Evolutionary conservation across 2,329 filamentous ascomycete genomes (phyloP), one percentile per base, ranked within the genome.

Genomic region (Pezicula rhizophila): DNA sequence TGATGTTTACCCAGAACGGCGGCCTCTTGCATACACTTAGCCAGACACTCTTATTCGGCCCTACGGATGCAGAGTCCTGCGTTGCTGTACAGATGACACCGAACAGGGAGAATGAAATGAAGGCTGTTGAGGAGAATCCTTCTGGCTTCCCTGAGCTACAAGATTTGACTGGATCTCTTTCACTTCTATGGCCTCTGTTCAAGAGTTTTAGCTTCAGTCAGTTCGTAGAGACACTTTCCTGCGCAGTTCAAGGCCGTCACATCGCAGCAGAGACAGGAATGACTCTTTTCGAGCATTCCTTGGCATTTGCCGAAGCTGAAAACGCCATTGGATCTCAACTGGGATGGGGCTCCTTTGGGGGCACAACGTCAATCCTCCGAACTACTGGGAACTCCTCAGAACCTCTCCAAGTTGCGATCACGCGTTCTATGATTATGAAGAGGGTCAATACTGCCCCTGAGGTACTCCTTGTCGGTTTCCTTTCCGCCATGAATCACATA

Each of bases 251-350:
- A 65, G 92, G 92, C 28, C 82, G 87, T 2, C 79, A 82, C 2
- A 79, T 89, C 0, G 80, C 87, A 54, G 85, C 88, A 0, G 93
- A 97, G 68, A 95, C 89, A 1, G 91, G 90, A 15, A 96, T 97
- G 88, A 96, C 91, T 0, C 79, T 96, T 2, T 96, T 97, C 60
- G 93, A 99, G 65, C 91, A 96, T 63, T 96, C 91, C 0, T 75
- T 99, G 8, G 92, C 92, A 2, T 99, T 97, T 69, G 89, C 92
- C 10, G 93, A 99, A 67, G 92, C 92, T 8, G 93, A 99, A 65
- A 85, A 88, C 26, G 87, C 91, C 55, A 84, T 96, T 41, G 84
- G 84, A 58, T 87, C 84, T 56, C 87, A 90, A 45, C 78, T 96
- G 12, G 85, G 85, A 11, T 80, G 90, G 66, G 82, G 84, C 0